Evolutionary conservation across 768 basidiomycete species (phyloP).

Genomic region (Panus rudis): DNA sequence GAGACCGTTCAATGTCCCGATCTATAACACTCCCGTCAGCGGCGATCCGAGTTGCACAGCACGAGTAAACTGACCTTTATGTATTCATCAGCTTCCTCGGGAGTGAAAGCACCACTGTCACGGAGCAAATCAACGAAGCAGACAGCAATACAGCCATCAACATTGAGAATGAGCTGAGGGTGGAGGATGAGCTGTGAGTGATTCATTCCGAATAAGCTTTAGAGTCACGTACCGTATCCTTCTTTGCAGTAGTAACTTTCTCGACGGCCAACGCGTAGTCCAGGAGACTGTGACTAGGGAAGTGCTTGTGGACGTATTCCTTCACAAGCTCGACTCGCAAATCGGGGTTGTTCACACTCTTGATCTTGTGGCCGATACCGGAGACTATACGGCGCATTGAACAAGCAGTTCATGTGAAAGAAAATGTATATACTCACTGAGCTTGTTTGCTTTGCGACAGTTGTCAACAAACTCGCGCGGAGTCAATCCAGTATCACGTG

Average conservation of each 20-base stretch:
- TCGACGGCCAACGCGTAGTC: constrained; percentile 96
- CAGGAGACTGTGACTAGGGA: constrained; percentile 89
- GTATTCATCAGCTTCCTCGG: constrained; percentile 96
- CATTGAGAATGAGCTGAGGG: constrained; percentile 81
- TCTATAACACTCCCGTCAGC: constrained; percentile 28
- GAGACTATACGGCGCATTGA: constrained; percentile 46
- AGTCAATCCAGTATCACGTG: constrained; percentile 85
- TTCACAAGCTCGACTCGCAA: constrained; percentile 89
- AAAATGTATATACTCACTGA: constrained; percentile 49
- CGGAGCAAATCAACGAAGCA: constrained; percentile 94
- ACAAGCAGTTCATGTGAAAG: constrained; percentile 2
- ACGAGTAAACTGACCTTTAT: constrained; percentile 50
- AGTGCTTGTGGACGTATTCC: constrained; percentile 92
- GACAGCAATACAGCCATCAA: constrained; percentile 92
- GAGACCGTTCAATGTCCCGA: constrained; percentile 90
- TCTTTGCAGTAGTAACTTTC: constrained; percentile 96
- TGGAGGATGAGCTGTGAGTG: too few relatives aligned
- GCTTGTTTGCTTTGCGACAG: constrained; percentile 88
- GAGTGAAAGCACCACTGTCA: constrained; percentile 89
- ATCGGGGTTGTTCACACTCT: constrained; percentile 95
- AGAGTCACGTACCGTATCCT: constrained; percentile 66
- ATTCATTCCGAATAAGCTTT: constrained; percentile 1
- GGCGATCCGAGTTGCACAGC: constrained; percentile 1
- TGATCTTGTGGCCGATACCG: constrained; percentile 99
- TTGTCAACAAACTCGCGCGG: constrained; percentile 98